These are phyloP conservation scores for Boletus coffeatus DNA, from an alignment of 1,284 basidiomycete species.

Conservation along the genomic window DNA sequence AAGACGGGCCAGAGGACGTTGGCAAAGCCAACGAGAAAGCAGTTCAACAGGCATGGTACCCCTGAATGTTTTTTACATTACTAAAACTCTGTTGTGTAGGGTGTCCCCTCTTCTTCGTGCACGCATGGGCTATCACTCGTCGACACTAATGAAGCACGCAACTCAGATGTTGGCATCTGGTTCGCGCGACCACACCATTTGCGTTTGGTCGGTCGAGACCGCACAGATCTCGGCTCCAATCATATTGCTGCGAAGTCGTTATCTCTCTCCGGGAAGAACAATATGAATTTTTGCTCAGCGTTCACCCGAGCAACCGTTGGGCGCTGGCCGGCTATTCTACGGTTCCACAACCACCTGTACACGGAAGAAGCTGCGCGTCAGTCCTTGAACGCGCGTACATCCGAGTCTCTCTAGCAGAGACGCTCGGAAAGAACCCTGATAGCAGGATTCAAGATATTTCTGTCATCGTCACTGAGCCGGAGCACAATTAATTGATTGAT, in stretches of 20 bases:
- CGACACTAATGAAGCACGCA: too few species aligned
- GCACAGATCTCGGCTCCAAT: conserved; percentile 12
- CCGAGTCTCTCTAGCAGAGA: conserved; percentile 20
- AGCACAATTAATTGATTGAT: conserved; percentile 7
- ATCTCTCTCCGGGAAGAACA: conserved; percentile 25
- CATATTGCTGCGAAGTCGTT: conserved; percentile 16
- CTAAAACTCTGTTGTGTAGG: neutral
- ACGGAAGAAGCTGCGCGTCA: conserved; percentile 19
- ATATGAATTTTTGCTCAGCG: conserved; percentile 28
- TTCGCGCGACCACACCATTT: too few species aligned
- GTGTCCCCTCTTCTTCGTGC: too few species aligned
- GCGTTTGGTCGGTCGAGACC: too few species aligned
- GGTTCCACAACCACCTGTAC: conserved; percentile 27
- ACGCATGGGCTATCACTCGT: too few species aligned
- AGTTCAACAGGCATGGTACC: neutral
- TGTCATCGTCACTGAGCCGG: conserved; percentile 17
- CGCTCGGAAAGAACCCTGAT: conserved; percentile 16
- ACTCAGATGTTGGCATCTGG: too few species aligned
- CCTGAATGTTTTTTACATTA: too few species aligned
- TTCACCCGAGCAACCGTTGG: conserved; percentile 15
- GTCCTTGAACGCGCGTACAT: conserved; percentile 23
- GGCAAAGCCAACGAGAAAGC: too few species aligned
- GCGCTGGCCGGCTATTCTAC: conserved; percentile 14
- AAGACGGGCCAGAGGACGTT: neutral
- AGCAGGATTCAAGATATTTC: conserved; percentile 24